Base-by-base conservation (phyloP, 2,329 filamentous ascomycete genomes). In the Lasiodiplodia citricola region DNA sequence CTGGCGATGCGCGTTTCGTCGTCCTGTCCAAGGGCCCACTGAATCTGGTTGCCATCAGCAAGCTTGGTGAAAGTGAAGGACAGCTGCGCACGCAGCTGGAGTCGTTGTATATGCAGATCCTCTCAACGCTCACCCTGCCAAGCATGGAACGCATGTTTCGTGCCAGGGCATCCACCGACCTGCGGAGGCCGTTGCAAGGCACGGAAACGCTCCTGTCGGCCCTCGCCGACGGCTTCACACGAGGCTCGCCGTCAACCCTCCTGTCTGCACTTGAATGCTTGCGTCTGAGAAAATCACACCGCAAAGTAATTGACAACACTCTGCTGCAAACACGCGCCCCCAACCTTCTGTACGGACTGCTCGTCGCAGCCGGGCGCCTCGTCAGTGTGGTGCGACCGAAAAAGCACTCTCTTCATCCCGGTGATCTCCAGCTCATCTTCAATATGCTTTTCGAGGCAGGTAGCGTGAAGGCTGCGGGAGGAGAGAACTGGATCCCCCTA, bases 401-500 rank as follows among this genome's bases (percentile, higher is more conserved):
- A 73, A 93, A 96, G 69, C 96, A 99, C 79, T 97, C 94, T 0
- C 85, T 99, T 2, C 96, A 99, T 74, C 96, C 96, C 0, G 95
- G 94, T 71, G 96, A 99, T 77, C 85, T 99, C 28, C 95, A 97
- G 76, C 87, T 99, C 56, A 94, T 99, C 70, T 99, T 99, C 85
- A 98, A 98, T 77, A 99, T 99, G 96, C 88, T 99, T 2, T 99
- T 99, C 75, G 94, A 97, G 81, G 96, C 95, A 2, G 93, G 93
- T 60, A 92, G 93, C 54, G 91, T 99, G 77, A 95, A 96, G 77
- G 91, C 93, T 23, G 94, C 92, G 6, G 94, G 88, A n/a, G 96
- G 95, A 37, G 96, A 99, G 80, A 97, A 95, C 75, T 99, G 96
- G 96, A 95, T 98, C 58, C 96, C 96, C 0, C 86, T 99, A 7